Base-by-base conservation (phyloP, 148 eudicot genomes). In the Selenicereus undatus region DNA sequence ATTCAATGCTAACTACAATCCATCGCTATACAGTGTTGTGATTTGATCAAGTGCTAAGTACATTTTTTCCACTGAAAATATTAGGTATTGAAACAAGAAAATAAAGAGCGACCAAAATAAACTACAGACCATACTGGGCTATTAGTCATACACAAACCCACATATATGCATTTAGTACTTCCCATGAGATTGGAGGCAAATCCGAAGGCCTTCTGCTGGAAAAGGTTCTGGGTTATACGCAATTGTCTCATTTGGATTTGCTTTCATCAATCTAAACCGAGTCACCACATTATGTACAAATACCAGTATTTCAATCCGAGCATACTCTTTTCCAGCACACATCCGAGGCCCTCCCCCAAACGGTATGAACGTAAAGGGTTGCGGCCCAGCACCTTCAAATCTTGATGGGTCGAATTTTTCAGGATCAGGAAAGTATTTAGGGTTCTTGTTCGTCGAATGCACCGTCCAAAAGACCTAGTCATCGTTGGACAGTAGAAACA, bases 391-490 rank as follows among this genome's bases (percentile, higher is more conserved):
- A 3, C 52, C 81, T 52, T 79, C 81, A 36, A 79, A 79, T 79
- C 81, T 79, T 70, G 76, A 70, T 5, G 76, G 81, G 35, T 79
- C 81, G 8, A 79, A 78, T 14, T 78, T 78, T 18, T 78, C 62
- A 4, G 81, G 81, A 27, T 78, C 35, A 0, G 30, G 14, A 36
- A 79, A 79, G 48, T 79, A 79, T 13, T 71, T 32, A 0, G 81
- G 81, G 29, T 79, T 24, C 66, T 70, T 71, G 50, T 79, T 45
- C 20, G 81, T 79, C 3, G 81, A 51, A 54, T 79, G 76, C 11
- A 79, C 75, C 1, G 74, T 22, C 81, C 76, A 79, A 22, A 11
- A 10, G 1, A 71, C 68, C 81, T 71, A 71, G 2, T 27, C 54
- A 78, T n/a, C 12, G 22, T 8, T 1, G 22, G 27, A n/a, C 21